phyloP scores from a whole-genome alignment of 768 basidiomycete genomes.

The Lactarius pseudohatsudake region DNA sequence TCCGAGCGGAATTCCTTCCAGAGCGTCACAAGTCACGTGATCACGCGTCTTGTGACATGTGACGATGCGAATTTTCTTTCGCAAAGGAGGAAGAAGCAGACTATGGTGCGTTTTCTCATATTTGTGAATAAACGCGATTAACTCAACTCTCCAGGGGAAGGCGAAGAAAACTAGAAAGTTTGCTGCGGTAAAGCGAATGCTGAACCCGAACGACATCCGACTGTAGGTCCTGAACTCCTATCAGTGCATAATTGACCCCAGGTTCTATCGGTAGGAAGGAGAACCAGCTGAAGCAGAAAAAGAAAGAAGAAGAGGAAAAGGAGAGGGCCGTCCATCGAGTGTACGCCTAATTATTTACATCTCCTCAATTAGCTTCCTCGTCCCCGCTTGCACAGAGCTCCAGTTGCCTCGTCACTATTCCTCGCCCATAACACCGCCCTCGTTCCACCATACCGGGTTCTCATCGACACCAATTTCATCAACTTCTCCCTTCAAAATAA shows the following conservation, averaged over 20 bases:
- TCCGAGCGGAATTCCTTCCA: not conserved
- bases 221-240: constrained; percentile 54
- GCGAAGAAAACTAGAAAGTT: constrained; percentile 96
- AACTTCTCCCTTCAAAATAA: constrained; percentile 99
- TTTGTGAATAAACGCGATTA: not conserved
- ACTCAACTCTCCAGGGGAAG: constrained; percentile 56
- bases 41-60: constrained; percentile 22
- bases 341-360: constrained; percentile 47
- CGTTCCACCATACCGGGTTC: constrained; percentile 93
- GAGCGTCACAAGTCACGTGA: constrained; percentile 23
- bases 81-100: not conserved
- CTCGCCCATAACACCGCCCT: constrained; percentile 93
- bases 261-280: constrained; percentile 66
- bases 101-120: constrained; percentile 18
- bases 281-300: constrained; percentile 86
- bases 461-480: constrained; percentile 99
- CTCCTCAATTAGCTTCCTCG: constrained; percentile 5
- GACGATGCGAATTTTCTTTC: not conserved
- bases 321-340: constrained; percentile 74
- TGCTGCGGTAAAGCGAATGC: constrained; percentile 87
- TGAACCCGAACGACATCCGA: constrained; percentile 91
- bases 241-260: not conserved
- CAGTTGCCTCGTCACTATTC: constrained; percentile 90
- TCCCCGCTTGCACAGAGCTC: constrained; percentile 52
- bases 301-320: constrained; percentile 79